Conservation (phyloP, 257 asterid species). For the Capsicum chinense region DNA sequence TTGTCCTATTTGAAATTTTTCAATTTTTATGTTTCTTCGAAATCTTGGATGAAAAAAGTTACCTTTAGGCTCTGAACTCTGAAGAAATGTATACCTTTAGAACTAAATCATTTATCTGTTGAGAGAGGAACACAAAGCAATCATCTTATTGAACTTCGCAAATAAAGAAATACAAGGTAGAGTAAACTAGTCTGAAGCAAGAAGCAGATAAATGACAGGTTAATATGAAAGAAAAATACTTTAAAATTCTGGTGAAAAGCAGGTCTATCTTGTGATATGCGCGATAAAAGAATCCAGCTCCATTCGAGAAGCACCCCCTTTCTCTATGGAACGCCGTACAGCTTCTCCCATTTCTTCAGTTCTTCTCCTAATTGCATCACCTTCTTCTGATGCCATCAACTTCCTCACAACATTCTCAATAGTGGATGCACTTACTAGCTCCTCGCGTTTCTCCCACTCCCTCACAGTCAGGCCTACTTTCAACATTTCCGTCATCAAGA, state of each 20-base stretch:
- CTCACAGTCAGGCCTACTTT: neutral
- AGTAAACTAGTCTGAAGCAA: too few species aligned
- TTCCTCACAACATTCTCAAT: neutral
- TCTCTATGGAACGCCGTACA: neutral
- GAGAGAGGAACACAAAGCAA: too few species aligned
- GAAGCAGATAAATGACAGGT: too few species aligned
- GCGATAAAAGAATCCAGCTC: neutral
- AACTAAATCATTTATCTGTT: too few species aligned
- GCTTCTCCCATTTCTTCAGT: neutral
- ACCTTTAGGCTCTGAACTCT: too few species aligned
- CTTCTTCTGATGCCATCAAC: constrained; percentile 12
- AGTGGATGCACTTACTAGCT: neutral
- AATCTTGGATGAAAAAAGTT: too few species aligned
- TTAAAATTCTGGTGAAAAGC: neutral
- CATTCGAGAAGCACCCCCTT: neutral
- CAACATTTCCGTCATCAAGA: neutral
- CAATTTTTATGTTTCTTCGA: too few species aligned
- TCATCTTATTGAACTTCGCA: too few species aligned
- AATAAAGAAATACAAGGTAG: too few species aligned
- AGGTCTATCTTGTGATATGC: neutral
- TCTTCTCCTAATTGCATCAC: neutral
- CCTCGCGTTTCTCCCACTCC: neutral
- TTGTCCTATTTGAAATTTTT: too few species aligned
- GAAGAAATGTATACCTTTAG: too few species aligned
- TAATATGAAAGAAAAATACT: too few species aligned